A percentile compares a stretch with the other conserved stretches of the same genome.
These are phyloP conservation scores for Dysphania ambrosioides DNA, from an alignment of 148 eudicot species.

Conservation along the genomic window DNA sequence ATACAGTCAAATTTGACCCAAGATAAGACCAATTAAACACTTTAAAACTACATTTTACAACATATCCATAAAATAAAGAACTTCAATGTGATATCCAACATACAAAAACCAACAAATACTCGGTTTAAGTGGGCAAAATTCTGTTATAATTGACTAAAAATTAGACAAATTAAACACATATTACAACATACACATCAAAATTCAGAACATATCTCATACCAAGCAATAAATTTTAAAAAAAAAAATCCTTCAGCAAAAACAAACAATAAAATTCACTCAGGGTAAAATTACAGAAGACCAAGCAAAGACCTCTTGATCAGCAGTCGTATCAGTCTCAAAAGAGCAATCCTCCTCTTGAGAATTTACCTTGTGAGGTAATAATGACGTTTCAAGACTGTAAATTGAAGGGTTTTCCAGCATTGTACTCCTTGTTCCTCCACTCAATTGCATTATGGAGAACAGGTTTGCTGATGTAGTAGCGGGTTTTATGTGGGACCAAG, in stretches of 20 bases:
- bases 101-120: background rate
- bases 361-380: constrained; percentile 22
- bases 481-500: constrained; percentile 13
- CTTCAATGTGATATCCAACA: too few species aligned
- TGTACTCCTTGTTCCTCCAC: constrained; percentile 7
- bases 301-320: constrained; percentile 50
- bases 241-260: too few species aligned
- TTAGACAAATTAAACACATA: constrained; percentile 4
- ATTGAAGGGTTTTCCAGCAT: background rate
- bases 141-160: background rate
- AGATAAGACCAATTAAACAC: background rate
- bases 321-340: constrained; percentile 41
- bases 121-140: background rate
- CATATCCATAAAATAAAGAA: too few species aligned
- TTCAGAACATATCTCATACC: constrained; percentile 7
- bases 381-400: constrained; percentile 8
- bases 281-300: constrained; percentile 90
- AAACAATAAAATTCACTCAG: too few species aligned
- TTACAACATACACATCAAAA: constrained; percentile 7
- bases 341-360: constrained; percentile 34
- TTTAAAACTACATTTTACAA: constrained; percentile 3
- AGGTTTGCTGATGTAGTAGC: constrained; percentile 10
- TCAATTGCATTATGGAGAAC: constrained; percentile 3
- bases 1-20: background rate
- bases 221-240: background rate